Evolutionary conservation across 257 asterid species (phyloP).

Genomic region (Nicotiana knightiana): DNA sequence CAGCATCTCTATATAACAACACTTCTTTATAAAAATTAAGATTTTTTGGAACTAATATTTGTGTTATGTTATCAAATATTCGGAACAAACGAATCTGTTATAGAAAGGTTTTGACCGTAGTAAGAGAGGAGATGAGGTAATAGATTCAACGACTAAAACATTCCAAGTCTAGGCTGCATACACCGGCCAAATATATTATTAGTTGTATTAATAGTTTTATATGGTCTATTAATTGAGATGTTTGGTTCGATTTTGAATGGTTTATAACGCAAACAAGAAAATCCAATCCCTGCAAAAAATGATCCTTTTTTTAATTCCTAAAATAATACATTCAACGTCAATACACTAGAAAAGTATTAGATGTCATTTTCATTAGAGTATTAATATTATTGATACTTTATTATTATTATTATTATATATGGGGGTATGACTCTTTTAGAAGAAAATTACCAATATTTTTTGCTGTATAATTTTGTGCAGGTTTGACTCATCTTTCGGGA

Average conservation of each 20-base stretch:
- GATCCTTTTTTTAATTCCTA: not conserved
- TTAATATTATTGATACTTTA: not conserved
- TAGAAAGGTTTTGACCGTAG: too few relatives aligned
- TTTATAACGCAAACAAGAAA: not conserved
- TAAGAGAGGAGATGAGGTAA: not conserved
- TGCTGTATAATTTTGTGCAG: not conserved
- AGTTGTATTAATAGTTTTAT: not conserved
- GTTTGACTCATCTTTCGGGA: not conserved
- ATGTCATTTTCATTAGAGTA: not conserved
- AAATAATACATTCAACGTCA: not conserved
- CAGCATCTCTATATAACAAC: too few relatives aligned
- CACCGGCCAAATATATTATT: slow-evolving; percentile 2
- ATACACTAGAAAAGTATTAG: not conserved
- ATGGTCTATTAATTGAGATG: not conserved
- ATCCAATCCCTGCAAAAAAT: not conserved
- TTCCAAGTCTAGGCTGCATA: not conserved
- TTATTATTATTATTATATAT: not conserved
- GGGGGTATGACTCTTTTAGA: not conserved
- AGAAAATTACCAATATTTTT: not conserved
- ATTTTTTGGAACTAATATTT: too few relatives aligned
- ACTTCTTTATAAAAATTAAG: too few relatives aligned
- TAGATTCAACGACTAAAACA: not conserved
- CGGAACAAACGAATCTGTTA: too few relatives aligned
- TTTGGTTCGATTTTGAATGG: not conserved
- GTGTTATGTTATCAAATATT: too few relatives aligned